Conservation (phyloP, 2,329 filamentous ascomycete species). For the Aspergillus sp. region DNA sequence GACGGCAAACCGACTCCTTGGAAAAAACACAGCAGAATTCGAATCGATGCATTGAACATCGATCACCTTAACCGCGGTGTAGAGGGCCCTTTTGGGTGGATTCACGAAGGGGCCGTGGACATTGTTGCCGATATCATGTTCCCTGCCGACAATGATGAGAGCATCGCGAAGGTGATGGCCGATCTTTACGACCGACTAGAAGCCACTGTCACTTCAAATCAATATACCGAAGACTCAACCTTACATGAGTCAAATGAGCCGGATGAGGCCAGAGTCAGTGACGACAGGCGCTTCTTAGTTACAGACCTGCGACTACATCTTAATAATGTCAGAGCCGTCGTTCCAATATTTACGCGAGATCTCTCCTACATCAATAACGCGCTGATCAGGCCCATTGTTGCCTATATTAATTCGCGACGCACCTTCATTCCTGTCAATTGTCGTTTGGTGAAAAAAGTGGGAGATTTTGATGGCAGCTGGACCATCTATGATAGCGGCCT, state of each 20-base stretch:
- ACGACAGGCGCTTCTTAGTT: conserved; percentile 75
- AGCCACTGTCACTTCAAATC: conserved; percentile 80
- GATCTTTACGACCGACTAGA: conserved; percentile 97
- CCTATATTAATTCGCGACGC: conserved; percentile 93
- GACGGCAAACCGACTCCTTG: conserved; percentile 70
- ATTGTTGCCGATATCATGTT: conserved; percentile 96
- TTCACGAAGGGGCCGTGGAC: conserved; percentile 94
- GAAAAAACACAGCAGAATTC: conserved; percentile 93
- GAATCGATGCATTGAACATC: conserved; percentile 91
- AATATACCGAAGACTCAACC: conserved; percentile 45
- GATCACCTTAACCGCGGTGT: conserved; percentile 94
- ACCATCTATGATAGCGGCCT: conserved; percentile 89
- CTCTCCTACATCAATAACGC: conserved; percentile 96
- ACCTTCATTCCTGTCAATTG: conserved; percentile 96
- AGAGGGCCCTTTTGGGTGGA: conserved; percentile 94
- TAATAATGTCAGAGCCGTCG: conserved; percentile 89
- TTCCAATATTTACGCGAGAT: conserved; percentile 88
- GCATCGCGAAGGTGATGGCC: conserved; percentile 90
- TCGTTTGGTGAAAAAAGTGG: conserved; percentile 83
- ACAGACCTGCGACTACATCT: conserved; percentile 95
- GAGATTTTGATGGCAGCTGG: conserved; percentile 95
- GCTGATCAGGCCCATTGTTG: conserved; percentile 90
- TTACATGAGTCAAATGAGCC: conserved; percentile 22
- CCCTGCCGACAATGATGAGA: conserved; percentile 81
- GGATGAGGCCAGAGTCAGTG: conserved; percentile 26